Evolutionary conservation across 2,329 filamentous ascomycete genomes (phyloP), one percentile per base, ranked within the genome.

Genomic region (Microascus cirrosus): DNA sequence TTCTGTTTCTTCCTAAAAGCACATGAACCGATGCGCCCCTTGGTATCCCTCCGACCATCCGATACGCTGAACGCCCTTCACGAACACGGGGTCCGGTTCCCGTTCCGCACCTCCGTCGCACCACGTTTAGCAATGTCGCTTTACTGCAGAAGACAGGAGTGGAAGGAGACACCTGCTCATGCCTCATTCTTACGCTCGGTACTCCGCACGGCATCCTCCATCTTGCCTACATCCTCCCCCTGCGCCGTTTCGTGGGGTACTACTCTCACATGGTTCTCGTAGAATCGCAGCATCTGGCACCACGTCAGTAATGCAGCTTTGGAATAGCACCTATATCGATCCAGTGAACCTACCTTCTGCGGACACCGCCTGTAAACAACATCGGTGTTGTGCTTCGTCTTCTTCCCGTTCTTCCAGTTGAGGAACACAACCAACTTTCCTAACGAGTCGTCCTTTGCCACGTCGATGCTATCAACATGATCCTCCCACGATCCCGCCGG

Each of bases 401-500:
- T 91, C 54, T 82, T 76, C 10, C 83, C 84, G 60, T 86, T 84
- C 64, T 84, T 85, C 89, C 89, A 93, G 13, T 83, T 82, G 35
- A 92, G 71, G 63, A 86, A 90, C 1, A 87, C 87, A 35, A 83
- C 77, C 15, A 89, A 74, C 60, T 77, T 79, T 20, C 78, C 80
- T 3, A 73, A 74, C 28, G 79, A 74, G 55, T 80, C 78, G 63
- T 90, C 84, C 64, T 90, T 82, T 59, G 87, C 86, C 0, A 86
- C 87, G 62, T 91, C 87, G 35, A 94, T 84, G 1, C 76, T 75
- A 22, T 80, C 77, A 25, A 93, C 82, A 2, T 88, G 77, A 12
- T 90, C 82, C 63, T 94, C 89, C 89, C 89, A 94, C 35, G 79
- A 85, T 8, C 89, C 89, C 2, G 79, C 76, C 0, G 89, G 89